These are phyloP conservation scores for Cadophora sp. DNA, from an alignment of 2,329 filamentous ascomycete genomes.

Conservation along the genomic window DNA sequence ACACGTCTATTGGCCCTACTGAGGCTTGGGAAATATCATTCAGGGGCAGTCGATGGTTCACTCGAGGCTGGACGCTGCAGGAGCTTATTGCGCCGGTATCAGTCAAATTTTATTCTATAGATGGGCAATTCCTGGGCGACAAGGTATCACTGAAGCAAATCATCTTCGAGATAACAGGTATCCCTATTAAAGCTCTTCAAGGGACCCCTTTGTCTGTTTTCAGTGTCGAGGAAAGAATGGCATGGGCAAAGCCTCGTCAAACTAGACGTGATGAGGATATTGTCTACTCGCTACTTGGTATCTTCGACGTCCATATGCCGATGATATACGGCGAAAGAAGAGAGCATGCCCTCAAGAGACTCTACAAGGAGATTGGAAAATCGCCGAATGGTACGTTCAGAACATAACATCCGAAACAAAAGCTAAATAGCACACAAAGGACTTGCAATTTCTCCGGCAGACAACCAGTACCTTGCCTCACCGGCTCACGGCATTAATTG, in stretches of 20 bases:
- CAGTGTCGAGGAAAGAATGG: slow-evolving; percentile 39
- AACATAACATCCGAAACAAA: not conserved
- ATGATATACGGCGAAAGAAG: not conserved
- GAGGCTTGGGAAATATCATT: slow-evolving; percentile 23
- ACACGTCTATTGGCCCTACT: not conserved
- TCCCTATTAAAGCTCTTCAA: slow-evolving; percentile 21
- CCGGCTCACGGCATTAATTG: not conserved
- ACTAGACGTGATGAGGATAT: slow-evolving; percentile 49
- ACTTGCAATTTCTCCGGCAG: not conserved
- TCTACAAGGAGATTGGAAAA: not conserved
- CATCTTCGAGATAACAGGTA: slow-evolving; percentile 23
- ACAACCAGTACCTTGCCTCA: not conserved
- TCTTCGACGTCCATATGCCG: not conserved
- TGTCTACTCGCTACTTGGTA: slow-evolving; percentile 39
- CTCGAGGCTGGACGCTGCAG: slow-evolving; percentile 20
- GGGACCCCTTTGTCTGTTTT: slow-evolving; percentile 21
- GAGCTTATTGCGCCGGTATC: slow-evolving; percentile 30
- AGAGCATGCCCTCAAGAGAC: not conserved
- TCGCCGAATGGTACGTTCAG: not conserved
- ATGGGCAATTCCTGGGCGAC: slow-evolving; percentile 22
- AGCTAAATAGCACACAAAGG: not conserved
- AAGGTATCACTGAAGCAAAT: slow-evolving; percentile 22
- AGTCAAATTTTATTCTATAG: slow-evolving; percentile 28
- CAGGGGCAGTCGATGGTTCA: slow-evolving; percentile 22
- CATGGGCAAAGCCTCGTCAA: slow-evolving; percentile 47